phyloP scores from a whole-genome alignment of 352 stramenopile genomes.

The Blastocystis sp. region DNA sequence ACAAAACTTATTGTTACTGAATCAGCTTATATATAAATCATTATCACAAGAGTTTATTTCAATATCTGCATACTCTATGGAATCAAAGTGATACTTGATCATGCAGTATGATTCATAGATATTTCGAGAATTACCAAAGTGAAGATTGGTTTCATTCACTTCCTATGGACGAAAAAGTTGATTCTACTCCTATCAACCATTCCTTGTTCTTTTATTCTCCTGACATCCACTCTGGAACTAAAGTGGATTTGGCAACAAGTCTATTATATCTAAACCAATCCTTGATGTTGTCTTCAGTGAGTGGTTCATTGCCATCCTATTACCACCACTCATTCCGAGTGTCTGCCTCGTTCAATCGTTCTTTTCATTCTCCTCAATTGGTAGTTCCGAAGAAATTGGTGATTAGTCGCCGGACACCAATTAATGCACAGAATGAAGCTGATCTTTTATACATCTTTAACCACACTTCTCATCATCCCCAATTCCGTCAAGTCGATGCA shows the following conservation, averaged over 20 bases:
- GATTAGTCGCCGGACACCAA: neutral
- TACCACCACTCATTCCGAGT: neutral
- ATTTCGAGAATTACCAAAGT: neutral
- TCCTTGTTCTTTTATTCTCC: constrained; percentile 15
- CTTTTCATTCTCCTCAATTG: neutral
- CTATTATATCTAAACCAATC: neutral
- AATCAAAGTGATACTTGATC: neutral
- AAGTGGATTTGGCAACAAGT: neutral
- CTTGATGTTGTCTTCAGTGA: neutral
- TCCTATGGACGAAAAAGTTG: neutral
- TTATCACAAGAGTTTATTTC: neutral
- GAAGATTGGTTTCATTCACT: neutral
- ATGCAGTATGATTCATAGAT: neutral
- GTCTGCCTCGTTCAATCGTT: neutral
- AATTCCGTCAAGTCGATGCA: neutral
- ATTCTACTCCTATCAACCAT: neutral
- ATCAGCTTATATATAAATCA: neutral
- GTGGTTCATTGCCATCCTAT: neutral
- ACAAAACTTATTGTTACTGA: neutral
- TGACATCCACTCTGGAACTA: constrained; percentile 29
- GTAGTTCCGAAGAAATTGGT: neutral
- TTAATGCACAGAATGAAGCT: neutral
- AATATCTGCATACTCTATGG: neutral
- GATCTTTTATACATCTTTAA: neutral
- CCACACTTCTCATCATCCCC: neutral